Base-by-base conservation (phyloP, 768 basidiomycete species). In the Sutorius australiensis region DNA sequence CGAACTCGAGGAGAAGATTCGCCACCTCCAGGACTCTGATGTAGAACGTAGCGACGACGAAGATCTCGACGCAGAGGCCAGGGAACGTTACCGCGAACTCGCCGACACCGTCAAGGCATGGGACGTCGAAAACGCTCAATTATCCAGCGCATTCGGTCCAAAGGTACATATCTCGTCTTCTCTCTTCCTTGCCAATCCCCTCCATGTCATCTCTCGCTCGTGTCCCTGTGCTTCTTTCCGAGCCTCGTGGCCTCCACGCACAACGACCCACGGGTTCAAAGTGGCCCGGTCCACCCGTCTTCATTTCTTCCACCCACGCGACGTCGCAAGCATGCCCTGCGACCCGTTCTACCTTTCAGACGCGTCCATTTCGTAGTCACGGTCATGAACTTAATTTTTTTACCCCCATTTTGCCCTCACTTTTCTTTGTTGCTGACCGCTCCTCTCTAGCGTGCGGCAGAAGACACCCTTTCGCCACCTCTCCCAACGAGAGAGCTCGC, bases 1-100 rank as follows among this genome's bases (percentile, higher is more conserved):
- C 73, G 91, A 95, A 66, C 82, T 98, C 56, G 92, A 97, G 71
- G 86, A 87, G 65, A 82, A 91, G 47, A 91, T 98, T 54, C 77
- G 82, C 40, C 87, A 88, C 64, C 77, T 95, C 48, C 87, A 92
- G 61, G 87, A 87, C 33, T 66, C 81, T 14, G 86, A 85, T 48
- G 78, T 73, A 17, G 86, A 84, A 54, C 84, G 80, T 58, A 75
- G 72, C 3, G 85, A 82, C 55, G 82, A 83, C 54, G 80, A 82
- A 36, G 81, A 80, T 54, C 73, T 86, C 55, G 84, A 87, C 63
- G 63, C 77, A 12, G 84, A 87, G 50, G 79, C 87, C n/a, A 77
- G 83, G 40, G 83, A 85, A 32, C 79, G 84, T 58, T 87, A 91
- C 64, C 79, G 82, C 48, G 90, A 90, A 65, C 80, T 95, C 36